Conservation (phyloP, 139 green algal genomes). For the Asterochloris erici region DNA sequence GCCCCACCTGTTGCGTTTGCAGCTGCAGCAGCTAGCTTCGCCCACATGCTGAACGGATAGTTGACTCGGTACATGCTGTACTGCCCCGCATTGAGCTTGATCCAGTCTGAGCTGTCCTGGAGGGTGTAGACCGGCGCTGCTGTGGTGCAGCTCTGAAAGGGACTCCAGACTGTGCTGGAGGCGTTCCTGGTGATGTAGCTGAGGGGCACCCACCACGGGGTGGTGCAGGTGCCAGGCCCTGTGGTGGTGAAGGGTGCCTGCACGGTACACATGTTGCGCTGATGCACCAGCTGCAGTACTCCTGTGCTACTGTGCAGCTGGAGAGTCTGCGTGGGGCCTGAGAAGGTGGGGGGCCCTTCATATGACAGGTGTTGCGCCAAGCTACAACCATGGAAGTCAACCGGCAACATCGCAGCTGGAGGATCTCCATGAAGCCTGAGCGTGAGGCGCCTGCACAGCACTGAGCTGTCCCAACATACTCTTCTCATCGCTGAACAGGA, state of each 20-base stretch:
- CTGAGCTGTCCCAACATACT: no score
- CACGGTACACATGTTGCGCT: neutral
- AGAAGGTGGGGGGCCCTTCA: no score
- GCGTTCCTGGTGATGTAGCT: slow-evolving; percentile 5
- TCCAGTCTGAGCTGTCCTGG: slow-evolving; percentile 27
- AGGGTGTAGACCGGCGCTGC: slow-evolving; percentile 2
- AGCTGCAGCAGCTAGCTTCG: slow-evolving; percentile 25
- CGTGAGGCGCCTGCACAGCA: no score
- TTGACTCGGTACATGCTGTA: slow-evolving; percentile 59
- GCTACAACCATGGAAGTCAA: no score
- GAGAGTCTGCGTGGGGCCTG: neutral
- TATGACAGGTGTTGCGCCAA: no score
- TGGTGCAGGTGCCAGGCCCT: neutral
- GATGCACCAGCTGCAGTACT: neutral
- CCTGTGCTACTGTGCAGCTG: neutral
- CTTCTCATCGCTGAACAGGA: no score
- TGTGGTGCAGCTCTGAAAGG: slow-evolving; percentile 17
- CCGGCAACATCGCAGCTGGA: no score
- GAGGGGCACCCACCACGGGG: slow-evolving; percentile 46
- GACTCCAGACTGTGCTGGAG: slow-evolving; percentile 16
- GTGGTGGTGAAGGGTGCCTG: slow-evolving; percentile 31
- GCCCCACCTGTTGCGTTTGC: neutral
- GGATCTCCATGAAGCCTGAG: no score
- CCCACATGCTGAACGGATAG: slow-evolving; percentile 51
- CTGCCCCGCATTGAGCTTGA: slow-evolving; percentile 72